Conservation (phyloP, 2,329 filamentous ascomycete genomes). For the Rasamsonia emersonii region DNA sequence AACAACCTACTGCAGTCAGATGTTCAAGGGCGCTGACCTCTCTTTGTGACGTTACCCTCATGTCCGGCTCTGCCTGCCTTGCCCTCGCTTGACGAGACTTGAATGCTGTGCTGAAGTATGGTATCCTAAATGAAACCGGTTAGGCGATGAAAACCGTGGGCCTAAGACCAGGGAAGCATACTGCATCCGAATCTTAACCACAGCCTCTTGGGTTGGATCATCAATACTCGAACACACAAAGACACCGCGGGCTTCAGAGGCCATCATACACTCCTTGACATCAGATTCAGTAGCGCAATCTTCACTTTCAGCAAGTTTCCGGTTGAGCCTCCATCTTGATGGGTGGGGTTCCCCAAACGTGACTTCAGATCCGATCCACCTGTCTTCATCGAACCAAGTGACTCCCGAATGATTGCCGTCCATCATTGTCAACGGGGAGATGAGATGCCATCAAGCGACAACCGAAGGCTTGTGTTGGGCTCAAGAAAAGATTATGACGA, state of each 20-base stretch:
- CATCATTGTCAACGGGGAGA: not conserved
- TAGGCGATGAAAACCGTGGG: not conserved
- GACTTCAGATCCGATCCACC: constrained; percentile 1
- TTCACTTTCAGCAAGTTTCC: not conserved
- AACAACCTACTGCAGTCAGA: not conserved
- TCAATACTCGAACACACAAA: constrained; percentile 2
- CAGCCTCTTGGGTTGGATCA: not conserved
- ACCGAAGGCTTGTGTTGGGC: not conserved
- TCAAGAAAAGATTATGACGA: not conserved
- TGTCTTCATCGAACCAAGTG: constrained; percentile 1
- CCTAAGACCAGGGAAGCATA: not conserved
- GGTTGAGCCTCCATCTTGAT: not conserved
- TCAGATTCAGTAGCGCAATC: not conserved
- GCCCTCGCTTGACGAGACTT: not conserved
- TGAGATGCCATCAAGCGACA: not conserved
- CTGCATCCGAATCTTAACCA: constrained; percentile 3
- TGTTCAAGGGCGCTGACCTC: not conserved
- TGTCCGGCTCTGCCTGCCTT: not conserved
- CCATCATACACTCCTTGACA: not conserved
- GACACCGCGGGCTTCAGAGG: not conserved
- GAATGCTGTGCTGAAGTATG: not conserved
- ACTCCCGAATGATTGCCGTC: not conserved
- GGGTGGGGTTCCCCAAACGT: not conserved
- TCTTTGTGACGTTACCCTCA: not conserved
- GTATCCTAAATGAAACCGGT: not conserved